phyloP scores from a whole-genome alignment of 345 rosid genomes.

The Acer campestre region DNA sequence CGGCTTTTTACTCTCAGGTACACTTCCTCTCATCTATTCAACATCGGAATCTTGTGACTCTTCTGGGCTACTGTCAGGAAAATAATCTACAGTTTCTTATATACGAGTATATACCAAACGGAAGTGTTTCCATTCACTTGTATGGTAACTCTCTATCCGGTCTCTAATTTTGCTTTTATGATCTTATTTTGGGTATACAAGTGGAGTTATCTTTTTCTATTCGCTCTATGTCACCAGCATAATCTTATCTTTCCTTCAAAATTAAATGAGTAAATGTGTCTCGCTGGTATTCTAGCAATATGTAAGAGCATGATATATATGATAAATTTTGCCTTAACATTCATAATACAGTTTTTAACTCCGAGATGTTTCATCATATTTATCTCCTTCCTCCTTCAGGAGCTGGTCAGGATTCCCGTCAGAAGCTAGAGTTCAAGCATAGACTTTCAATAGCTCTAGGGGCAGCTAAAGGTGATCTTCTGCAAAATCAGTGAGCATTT shows the following conservation, averaged over 20 bases:
- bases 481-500: conserved; percentile 83
- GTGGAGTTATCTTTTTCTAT: neutral
- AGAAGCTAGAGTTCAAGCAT: conserved; percentile 91
- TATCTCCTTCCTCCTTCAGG: conserved; percentile 41
- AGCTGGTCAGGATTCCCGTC: conserved; percentile 60
- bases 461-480: conserved; percentile 97
- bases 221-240: neutral
- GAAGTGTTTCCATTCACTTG: conserved; percentile 97
- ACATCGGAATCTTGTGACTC: conserved; percentile 81
- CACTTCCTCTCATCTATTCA: conserved; percentile 84
- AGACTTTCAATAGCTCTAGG: conserved; percentile 86
- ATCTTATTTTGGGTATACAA: neutral
- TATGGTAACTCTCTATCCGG: conserved; percentile 86
- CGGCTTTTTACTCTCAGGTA: conserved; percentile 48
- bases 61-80: conserved; percentile 93
- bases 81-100: conserved; percentile 75
- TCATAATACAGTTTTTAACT: neutral
- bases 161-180: conserved; percentile 19
- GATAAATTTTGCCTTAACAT: neutral
- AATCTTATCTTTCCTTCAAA: neutral
- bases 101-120: conserved; percentile 89
- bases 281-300: neutral
- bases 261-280: neutral
- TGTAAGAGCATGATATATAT: neutral
- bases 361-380: neutral